A percentile compares a stretch with the other conserved stretches of the same genome.
Evolutionary conservation across 495 filamentous ascomycete genomes (phyloP).

Genomic region (Copromyces sp.): DNA sequence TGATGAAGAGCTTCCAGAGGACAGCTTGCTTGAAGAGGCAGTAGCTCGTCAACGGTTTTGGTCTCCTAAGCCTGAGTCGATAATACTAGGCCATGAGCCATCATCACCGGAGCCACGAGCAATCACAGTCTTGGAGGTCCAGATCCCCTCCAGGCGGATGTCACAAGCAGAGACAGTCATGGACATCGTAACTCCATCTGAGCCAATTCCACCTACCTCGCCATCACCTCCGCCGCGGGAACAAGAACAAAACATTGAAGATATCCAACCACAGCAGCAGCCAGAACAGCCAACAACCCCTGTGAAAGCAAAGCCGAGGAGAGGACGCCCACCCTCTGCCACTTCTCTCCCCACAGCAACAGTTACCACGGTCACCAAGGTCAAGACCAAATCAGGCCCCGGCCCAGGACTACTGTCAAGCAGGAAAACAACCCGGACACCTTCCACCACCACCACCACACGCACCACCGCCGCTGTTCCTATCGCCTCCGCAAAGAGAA

Average conservation of each 20-base stretch:
- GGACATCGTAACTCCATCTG: neutral
- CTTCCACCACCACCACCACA: neutral
- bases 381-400: neutral
- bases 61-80: neutral
- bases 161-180: no score
- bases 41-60: neutral
- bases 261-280: neutral
- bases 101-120: neutral
- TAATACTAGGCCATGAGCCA: neutral
- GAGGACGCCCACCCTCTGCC: neutral
- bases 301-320: neutral
- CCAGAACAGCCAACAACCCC: neutral
- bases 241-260: neutral
- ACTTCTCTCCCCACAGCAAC: neutral
- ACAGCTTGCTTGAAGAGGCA: neutral
- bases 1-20: neutral
- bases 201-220: neutral
- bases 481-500: neutral
- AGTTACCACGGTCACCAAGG: neutral
- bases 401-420: neutral
- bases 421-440: neutral
- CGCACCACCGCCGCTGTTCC: neutral
- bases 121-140: neutral
- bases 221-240: neutral
- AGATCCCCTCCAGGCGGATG: no score